Conservation (phyloP, 176 grass and related monocot species). For the Aegilops longissima region DNA sequence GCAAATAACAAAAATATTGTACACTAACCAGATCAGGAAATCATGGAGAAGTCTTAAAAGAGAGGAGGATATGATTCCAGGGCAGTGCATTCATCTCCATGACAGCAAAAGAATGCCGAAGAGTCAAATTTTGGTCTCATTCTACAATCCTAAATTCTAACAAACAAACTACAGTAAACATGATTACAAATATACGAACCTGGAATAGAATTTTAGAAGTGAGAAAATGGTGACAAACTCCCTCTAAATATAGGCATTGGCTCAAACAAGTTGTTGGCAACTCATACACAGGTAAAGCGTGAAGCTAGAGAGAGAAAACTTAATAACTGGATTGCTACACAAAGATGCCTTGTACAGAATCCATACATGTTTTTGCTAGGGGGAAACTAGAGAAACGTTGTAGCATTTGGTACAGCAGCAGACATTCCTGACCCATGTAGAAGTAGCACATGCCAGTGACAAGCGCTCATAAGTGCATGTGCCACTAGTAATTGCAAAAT, state of each 20-base stretch:
- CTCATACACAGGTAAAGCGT: too few relatives aligned
- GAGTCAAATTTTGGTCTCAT: conserved; percentile 42
- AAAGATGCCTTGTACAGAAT: too few relatives aligned
- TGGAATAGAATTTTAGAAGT: not conserved
- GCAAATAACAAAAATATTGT: not conserved
- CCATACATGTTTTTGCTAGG: too few relatives aligned
- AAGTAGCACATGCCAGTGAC: too few relatives aligned
- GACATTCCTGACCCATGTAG: too few relatives aligned
- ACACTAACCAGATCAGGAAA: conserved; percentile 8
- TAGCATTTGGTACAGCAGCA: too few relatives aligned
- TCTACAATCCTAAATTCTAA: not conserved
- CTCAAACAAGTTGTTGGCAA: too few relatives aligned
- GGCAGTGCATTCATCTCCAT: conserved; percentile 80
- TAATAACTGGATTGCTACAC: too few relatives aligned
- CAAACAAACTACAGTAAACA: not conserved
- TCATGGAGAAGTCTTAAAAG: conserved; percentile 21
- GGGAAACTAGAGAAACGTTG: too few relatives aligned
- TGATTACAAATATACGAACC: not conserved
- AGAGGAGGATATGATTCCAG: conserved; percentile 38
- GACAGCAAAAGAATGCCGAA: not conserved
- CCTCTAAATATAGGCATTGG: not conserved
- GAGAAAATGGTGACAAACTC: not conserved
- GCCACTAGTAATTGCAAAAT: too few relatives aligned
- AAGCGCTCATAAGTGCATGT: too few relatives aligned
- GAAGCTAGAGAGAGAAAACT: too few relatives aligned